Percentiles rank a stretch among this genome's conserved stretches.
Evolutionary conservation across 2,329 filamentous ascomycete genomes (phyloP).

Genomic region (Lachnellula cervina): DNA sequence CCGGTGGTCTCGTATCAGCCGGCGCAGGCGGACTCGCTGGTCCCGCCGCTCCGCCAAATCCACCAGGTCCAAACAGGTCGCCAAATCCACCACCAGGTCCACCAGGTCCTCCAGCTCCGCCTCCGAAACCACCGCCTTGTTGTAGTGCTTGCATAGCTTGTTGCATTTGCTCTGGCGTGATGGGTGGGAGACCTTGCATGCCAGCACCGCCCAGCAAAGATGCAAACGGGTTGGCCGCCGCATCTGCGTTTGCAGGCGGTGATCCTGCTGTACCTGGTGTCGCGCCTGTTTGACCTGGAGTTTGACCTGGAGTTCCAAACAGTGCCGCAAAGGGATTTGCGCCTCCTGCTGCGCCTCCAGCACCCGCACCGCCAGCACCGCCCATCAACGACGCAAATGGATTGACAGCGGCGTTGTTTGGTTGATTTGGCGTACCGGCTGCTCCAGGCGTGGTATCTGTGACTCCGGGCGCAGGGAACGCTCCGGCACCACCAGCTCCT

Average conservation of each 20-base stretch:
- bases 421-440: constrained; percentile 25
- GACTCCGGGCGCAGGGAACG: constrained; percentile 85
- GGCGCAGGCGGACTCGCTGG: constrained; percentile 47
- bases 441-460: constrained; percentile 73
- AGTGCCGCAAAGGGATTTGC: constrained; percentile 60
- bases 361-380: constrained; percentile 30
- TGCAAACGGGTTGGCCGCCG: constrained; percentile 61
- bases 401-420: constrained; percentile 23
- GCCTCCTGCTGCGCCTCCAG: constrained; percentile 30
- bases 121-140: constrained; percentile 14
- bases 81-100: constrained; percentile 34
- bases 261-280: constrained; percentile 29
- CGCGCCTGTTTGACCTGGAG: constrained; percentile 27
- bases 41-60: constrained; percentile 9
- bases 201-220: constrained; percentile 51
- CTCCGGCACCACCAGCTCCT: constrained; percentile 40
- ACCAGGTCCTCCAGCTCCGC: constrained; percentile 21
- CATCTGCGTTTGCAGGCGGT: constrained; percentile 29
- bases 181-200: constrained; percentile 39
- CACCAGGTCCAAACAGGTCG: background rate
- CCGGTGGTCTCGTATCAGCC: constrained; percentile 79
- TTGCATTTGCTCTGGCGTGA: constrained; percentile 52
- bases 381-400: constrained; percentile 32
- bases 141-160: constrained; percentile 44
- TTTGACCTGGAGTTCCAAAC: constrained; percentile 39